Evolutionary conservation across 148 eudicot species (phyloP).

Genomic region (Rhododendron griersonianum): DNA sequence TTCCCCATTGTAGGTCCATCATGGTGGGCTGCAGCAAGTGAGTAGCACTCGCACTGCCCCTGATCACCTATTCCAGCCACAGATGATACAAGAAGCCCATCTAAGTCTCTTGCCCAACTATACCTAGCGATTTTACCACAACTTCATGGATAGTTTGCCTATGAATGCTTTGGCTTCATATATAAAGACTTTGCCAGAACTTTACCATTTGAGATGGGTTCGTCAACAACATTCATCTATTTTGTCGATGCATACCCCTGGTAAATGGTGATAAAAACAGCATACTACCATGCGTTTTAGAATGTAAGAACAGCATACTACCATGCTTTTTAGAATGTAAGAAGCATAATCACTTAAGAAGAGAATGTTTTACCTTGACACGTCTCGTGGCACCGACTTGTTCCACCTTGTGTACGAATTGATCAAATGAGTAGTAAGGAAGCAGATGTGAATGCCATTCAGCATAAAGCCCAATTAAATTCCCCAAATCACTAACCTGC

Average conservation of each 20-base stretch:
- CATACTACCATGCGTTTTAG: neutral
- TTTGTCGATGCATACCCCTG: neutral
- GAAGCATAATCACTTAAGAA: neutral
- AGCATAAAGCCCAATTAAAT: conserved; percentile 70
- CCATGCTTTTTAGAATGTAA: neutral
- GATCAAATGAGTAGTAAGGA: conserved; percentile 85
- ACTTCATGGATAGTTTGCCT: neutral
- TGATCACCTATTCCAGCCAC: neutral
- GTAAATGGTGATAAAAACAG: neutral
- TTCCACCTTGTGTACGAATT: conserved; percentile 84
- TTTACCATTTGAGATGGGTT: neutral
- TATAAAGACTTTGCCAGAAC: neutral
- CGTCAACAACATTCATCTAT: neutral
- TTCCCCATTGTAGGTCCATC: neutral
- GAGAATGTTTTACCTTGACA: conserved; percentile 51
- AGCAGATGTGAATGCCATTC: conserved; percentile 87
- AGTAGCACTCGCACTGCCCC: neutral
- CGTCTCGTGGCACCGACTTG: conserved; percentile 72
- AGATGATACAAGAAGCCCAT: neutral
- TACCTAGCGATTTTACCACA: neutral
- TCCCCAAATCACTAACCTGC: conserved; percentile 74
- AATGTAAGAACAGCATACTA: neutral
- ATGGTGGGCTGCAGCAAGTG: neutral
- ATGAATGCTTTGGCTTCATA: neutral
- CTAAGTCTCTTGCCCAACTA: neutral